Percentiles rank a stretch among this genome's conserved stretches.
These are phyloP conservation scores for Tylopilus felleus DNA, from an alignment of 768 basidiomycete genomes.

Conservation along the genomic window DNA sequence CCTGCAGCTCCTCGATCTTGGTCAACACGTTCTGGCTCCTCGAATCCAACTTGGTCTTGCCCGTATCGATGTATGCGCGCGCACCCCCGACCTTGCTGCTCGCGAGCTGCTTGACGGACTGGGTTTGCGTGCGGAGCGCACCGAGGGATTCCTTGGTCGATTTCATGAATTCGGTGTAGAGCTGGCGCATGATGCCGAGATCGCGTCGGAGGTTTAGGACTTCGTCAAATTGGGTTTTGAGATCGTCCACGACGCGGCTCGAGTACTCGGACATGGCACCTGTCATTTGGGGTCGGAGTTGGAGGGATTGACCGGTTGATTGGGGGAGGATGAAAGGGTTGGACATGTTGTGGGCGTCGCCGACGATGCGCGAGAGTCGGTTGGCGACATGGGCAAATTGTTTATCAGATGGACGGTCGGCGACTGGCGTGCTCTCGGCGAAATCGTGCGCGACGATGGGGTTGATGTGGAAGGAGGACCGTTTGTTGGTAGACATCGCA, in stretches of 20 bases:
- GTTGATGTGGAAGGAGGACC: slow-evolving; percentile 46
- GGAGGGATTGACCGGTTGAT: slow-evolving; percentile 62
- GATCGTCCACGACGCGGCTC: slow-evolving; percentile 68
- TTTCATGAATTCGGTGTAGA: slow-evolving; percentile 92
- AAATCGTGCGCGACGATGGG: slow-evolving; percentile 53
- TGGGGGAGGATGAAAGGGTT: slow-evolving; percentile 50
- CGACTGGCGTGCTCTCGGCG: slow-evolving; percentile 61
- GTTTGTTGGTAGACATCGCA: slow-evolving; percentile 53
- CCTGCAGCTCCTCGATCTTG: slow-evolving; percentile 89
- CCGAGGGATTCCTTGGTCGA: slow-evolving; percentile 84
- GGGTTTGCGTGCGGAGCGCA: slow-evolving; percentile 77
- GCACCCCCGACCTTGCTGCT: slow-evolving; percentile 79
- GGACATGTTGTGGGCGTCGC: slow-evolving; percentile 34
- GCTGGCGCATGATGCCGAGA: slow-evolving; percentile 88
- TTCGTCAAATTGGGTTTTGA: slow-evolving; percentile 92
- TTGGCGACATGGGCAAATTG: slow-evolving; percentile 74
- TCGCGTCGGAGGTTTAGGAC: slow-evolving; percentile 93
- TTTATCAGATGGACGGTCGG: slow-evolving; percentile 67
- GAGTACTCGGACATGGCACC: slow-evolving; percentile 74
- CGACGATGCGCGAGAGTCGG: slow-evolving; percentile 68
- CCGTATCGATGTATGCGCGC: slow-evolving; percentile 83
- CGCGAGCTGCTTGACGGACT: slow-evolving; percentile 84
- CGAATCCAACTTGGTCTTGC: slow-evolving; percentile 86
- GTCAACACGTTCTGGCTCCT: slow-evolving; percentile 89
- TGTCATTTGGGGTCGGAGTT: slow-evolving; percentile 61